Evolutionary conservation across 1,139 yeast species (phyloP), one percentile per base, ranked within the genome.

Genomic region (Ogataea hybrid): DNA sequence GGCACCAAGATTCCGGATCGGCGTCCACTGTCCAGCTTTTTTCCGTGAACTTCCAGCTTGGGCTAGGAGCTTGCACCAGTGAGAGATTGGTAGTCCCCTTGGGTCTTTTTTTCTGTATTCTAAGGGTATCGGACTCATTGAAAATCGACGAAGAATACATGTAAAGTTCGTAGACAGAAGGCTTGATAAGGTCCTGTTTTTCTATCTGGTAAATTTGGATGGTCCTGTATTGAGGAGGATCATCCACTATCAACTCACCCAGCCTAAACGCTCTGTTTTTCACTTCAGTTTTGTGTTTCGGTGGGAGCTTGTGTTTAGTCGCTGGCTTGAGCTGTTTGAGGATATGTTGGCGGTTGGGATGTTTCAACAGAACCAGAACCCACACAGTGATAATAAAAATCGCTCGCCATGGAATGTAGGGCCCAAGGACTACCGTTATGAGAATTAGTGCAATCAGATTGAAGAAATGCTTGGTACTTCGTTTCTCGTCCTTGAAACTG

Each of bases 171-270:
- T 94, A 89, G 1, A 35, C 37, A 30, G 71, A 68, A 5, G 73
- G 65, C 4, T 80, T 77, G 3, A 84, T 73, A 12, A 80, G 68
- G 28, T 84, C 84, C 53, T 75, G 84, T 40, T 73, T 70, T 57
- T 86, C 85, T 22, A 89, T 69, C 61, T 88, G 96, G 59, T 72
- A 89, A 0, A 89, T 68, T 56, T 88, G 95, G 6, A 86, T 90
- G 11, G 70, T 62, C 41, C 73, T 67, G 0, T 73, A 68, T 37
- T 81, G 82, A 0, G 87, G 83, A 0, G 74, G 63, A 46, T 84
- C 92, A 57, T 86, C 95, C 23, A 86, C 69, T 11, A 84, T 70
- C 27, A 25, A 82, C 31, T 32, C 32, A 7, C 27, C 27, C 4
- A 32, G 28, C 9, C 8, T 10, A 9, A 33, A 27, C 4, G 37